Percentiles rank a stretch among this genome's conserved stretches.
phyloP scores from a whole-genome alignment of 768 basidiomycete species.

The Trametopsis cervina region DNA sequence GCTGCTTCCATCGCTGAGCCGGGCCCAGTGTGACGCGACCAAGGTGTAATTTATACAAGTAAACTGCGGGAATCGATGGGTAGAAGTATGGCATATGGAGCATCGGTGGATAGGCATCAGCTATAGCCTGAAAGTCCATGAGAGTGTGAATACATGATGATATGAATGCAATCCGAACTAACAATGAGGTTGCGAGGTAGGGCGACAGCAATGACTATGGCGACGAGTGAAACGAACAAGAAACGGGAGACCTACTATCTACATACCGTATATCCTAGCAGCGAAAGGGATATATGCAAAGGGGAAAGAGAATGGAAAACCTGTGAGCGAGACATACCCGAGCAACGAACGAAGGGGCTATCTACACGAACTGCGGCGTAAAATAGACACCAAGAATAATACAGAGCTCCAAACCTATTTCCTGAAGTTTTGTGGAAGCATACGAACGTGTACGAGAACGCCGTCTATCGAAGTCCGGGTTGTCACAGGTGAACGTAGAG shows the following conservation, averaged over 20 bases:
- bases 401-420: slow-evolving; percentile 8
- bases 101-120: no score
- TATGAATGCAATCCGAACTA: neutral
- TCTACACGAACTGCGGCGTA: neutral
- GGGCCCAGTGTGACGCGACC: neutral
- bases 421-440: neutral
- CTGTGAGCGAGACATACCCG: neutral
- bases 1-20: neutral
- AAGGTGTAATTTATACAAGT: neutral
- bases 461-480: neutral
- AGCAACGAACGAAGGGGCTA: neutral
- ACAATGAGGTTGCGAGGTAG: neutral
- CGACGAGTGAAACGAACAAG: neutral
- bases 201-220: neutral
- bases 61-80: neutral
- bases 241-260: neutral
- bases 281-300: neutral
- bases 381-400: neutral
- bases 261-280: neutral
- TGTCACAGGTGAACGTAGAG: neutral
- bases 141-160: neutral
- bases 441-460: slow-evolving; percentile 1
- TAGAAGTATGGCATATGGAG: neutral
- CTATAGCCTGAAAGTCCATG: neutral
- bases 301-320: neutral